These are phyloP conservation scores for Keithomyces neogunnii DNA, from an alignment of 2,329 filamentous ascomycete species.

Conservation along the genomic window DNA sequence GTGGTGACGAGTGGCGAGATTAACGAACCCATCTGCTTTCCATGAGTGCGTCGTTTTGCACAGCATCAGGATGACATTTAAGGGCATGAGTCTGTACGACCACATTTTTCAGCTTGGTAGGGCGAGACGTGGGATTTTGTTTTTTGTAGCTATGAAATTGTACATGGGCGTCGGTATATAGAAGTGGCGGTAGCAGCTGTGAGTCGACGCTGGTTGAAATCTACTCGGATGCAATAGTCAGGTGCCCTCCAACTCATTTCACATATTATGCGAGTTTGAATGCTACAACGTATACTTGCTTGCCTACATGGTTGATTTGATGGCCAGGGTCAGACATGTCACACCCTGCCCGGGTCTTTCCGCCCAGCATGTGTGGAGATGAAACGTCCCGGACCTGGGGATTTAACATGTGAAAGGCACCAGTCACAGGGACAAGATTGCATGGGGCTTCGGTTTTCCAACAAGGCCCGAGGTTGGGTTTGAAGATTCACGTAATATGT, in stretches of 20 bases:
- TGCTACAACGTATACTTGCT: no score
- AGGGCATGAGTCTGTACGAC: background rate
- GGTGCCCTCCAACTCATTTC: no score
- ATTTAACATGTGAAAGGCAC: background rate
- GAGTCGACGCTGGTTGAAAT: no score
- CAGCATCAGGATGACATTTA: background rate
- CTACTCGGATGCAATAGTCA: no score
- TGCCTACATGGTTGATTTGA: no score
- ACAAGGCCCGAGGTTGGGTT: background rate
- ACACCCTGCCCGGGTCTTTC: background rate
- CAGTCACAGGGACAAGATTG: background rate
- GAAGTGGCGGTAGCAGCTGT: no score
- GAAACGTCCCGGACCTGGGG: background rate
- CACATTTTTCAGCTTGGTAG: background rate
- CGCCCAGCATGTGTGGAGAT: background rate
- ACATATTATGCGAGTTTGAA: no score
- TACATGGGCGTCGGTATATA: background rate
- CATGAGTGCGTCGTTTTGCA: background rate
- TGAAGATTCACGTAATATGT: background rate
- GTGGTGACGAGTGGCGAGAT: conserved; percentile 39
- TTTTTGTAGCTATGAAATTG: background rate
- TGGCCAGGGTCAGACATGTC: no score
- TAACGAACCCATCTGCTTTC: conserved; percentile 9
- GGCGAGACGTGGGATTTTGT: background rate
- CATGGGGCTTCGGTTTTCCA: background rate